Evolutionary conservation across 306 rosid genomes (phyloP).

Genomic region (Ormosia semicastrata): DNA sequence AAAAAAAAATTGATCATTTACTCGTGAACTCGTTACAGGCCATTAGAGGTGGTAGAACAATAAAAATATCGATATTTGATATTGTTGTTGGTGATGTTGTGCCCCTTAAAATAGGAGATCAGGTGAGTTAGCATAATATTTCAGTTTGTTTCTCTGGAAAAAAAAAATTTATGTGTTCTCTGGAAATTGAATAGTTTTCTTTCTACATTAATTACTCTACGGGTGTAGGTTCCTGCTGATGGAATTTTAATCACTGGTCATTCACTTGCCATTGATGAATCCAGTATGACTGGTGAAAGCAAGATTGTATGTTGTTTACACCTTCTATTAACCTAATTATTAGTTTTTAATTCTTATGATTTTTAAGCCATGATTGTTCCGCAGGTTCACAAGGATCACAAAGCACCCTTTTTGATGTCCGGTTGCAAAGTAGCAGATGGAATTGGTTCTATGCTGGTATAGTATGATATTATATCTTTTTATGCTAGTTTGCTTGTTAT

Average conservation of each 20-base stretch:
- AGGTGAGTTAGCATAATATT: slow-evolving; percentile 46
- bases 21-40: slow-evolving; percentile 50
- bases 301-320: slow-evolving; percentile 61
- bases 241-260: slow-evolving; percentile 81
- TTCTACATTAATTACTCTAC: background rate
- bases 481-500: background rate
- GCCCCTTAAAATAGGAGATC: slow-evolving; percentile 91
- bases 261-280: slow-evolving; percentile 89
- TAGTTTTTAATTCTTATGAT: background rate
- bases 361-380: slow-evolving; percentile 25
- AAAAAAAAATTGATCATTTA: background rate
- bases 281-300: slow-evolving; percentile 99
- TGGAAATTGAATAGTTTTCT: background rate
- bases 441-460: slow-evolving; percentile 88
- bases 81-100: slow-evolving; percentile 89
- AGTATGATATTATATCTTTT: background rate
- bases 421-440: slow-evolving; percentile 98
- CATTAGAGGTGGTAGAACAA: slow-evolving; percentile 73
- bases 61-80: slow-evolving; percentile 76
- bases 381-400: slow-evolving; percentile 81
- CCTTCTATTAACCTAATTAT: slow-evolving; percentile 13
- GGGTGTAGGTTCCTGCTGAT: slow-evolving; percentile 80
- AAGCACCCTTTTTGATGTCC: slow-evolving; percentile 83
- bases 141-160: background rate
- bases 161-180: background rate